Evolutionary conservation across 352 stramenopile species (phyloP), one percentile per base, ranked within the genome.

Genomic region (Pythium catenulatum): DNA sequence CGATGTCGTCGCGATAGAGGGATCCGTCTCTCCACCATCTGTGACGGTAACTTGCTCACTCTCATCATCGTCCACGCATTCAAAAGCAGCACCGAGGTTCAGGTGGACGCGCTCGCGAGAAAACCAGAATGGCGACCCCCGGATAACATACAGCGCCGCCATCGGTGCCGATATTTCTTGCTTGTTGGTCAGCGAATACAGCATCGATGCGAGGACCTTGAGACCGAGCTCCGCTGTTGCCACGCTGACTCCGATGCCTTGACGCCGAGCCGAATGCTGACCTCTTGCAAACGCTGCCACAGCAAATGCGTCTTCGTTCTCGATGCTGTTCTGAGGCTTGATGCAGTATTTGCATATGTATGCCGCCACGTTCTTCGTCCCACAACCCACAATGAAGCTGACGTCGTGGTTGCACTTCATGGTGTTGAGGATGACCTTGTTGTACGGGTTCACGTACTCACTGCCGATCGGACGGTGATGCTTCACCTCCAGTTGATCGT

Each of bases 361-460:
- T 37, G 59, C 59, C 30, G 59, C 59, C 6, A 34, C 25, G 32
- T 70, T 70, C 59, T 70, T 70, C 0, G 65, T 43, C 4, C 65
- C 72, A 21, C 48, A 76, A 0, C 41, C 52, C 3, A 89, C 1
- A 0, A 92, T 73, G 3, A 92, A 85, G 25, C 85, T 72, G 0
- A 85, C 75, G 17, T 89, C 72, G 52, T 92, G 89, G 34, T 91
- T 90, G 56, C 80, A 92, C 68, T 87, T 89, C 4, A 92, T 58
- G 0, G 54, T 54, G 8, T 52, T 73, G 3, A 89, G 79, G 0
- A 92, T 37, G 0, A 82, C 52, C 0, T 43, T 32, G 17, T 87
- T 92, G 73, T 87, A 92, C 5, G 79, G 15, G n/a, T 89, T 92
- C 5, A 90, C 66, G 46, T 91, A 92, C 32, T 78, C 69, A 34